Base-by-base conservation (phyloP, 352 stramenopile species). In the Hyaloperonospora arabidopsidis region DNA sequence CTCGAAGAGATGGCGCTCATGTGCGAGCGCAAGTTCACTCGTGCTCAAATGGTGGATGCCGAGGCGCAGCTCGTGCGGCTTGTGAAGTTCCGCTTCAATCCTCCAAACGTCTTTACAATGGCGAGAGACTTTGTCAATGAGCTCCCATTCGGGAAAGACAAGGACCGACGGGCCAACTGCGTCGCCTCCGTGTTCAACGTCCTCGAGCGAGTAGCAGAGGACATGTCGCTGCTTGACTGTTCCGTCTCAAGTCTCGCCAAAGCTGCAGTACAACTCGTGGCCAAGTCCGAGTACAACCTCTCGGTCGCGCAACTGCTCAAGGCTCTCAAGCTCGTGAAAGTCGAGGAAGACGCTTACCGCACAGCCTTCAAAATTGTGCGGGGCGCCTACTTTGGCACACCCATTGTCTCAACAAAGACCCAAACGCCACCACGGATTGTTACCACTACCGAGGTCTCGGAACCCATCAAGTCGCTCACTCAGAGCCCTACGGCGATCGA, bases 1-100 rank as follows among this genome's bases (percentile, higher is more conserved):
- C 65, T 89, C 28, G 77, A 87, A 48, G 78, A 91, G 52, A 86
- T 89, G 63, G 65, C 72, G 15, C 63, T 87, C 45, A 76, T 91
- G 45, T 91, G 76, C 45, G 76, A 88, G 41, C 63, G 71, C 63
- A 86, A 86, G 59, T 91, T 89, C 54, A 74, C 76, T 11, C 67
- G 68, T 5, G 51, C 63, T 1, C 69, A 91, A 49, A 88, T 91
- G 55, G 47, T 76, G 5, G 61, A 70, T 15, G 63, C 82, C 29
- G 80, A 91, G 51, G 59, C 57, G 51, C 67, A 83, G 36, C 57
- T 91, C 36, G 65, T 87, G 10, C 59, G 71, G 10, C 63, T 83
- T 23, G 45, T 88, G 7, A 35, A 67, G 46, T 91, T 82, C 67
- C 76, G 78, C 10, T 78, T 91, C 29, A 86, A 81, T 23, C 76